Percentiles rank a stretch among this genome's conserved stretches.
These are phyloP conservation scores for Backusella tuberculispora DNA, from an alignment of 192 early-diverging fungal species.

Conservation along the genomic window DNA sequence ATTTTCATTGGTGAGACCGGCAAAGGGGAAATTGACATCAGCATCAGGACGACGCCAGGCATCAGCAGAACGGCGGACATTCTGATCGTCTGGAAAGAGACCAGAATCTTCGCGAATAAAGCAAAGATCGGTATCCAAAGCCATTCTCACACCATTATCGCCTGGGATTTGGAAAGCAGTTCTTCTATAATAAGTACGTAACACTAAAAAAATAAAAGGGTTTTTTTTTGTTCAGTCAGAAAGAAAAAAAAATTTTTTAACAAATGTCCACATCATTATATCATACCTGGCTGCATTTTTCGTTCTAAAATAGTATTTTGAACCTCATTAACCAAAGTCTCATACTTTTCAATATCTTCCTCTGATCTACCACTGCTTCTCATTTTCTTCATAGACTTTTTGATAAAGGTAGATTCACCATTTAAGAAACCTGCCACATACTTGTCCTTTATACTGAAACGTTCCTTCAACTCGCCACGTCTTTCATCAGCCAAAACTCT, in stretches of 20 bases:
- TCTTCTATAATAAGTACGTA: slow-evolving; percentile 95
- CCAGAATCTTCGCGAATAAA: slow-evolving; percentile 94
- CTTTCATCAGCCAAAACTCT: slow-evolving; percentile 87
- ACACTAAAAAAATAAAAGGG: slow-evolving; percentile 43
- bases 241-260: not conserved
- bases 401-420: slow-evolving; percentile 74
- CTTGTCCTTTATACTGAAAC: slow-evolving; percentile 94
- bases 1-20: slow-evolving; percentile 72
- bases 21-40: slow-evolving; percentile 77
- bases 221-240: not conserved
- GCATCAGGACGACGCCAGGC: slow-evolving; percentile 94
- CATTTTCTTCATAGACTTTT: slow-evolving; percentile 76
- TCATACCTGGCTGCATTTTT: slow-evolving; percentile 71
- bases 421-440: slow-evolving; percentile 84
- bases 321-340: slow-evolving; percentile 72
- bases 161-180: slow-evolving; percentile 99
- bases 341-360: slow-evolving; percentile 74
- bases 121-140: slow-evolving; percentile 93
- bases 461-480: slow-evolving; percentile 88
- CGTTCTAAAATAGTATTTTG: slow-evolving; percentile 67
- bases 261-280: not conserved
- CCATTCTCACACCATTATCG: slow-evolving; percentile 92
- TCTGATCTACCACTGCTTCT: slow-evolving; percentile 73
- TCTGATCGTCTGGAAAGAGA: slow-evolving; percentile 54
- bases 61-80: slow-evolving; percentile 68